These are phyloP conservation scores for Cucurbita maxima DNA, from an alignment of 306 rosid species.

Conservation along the genomic window DNA sequence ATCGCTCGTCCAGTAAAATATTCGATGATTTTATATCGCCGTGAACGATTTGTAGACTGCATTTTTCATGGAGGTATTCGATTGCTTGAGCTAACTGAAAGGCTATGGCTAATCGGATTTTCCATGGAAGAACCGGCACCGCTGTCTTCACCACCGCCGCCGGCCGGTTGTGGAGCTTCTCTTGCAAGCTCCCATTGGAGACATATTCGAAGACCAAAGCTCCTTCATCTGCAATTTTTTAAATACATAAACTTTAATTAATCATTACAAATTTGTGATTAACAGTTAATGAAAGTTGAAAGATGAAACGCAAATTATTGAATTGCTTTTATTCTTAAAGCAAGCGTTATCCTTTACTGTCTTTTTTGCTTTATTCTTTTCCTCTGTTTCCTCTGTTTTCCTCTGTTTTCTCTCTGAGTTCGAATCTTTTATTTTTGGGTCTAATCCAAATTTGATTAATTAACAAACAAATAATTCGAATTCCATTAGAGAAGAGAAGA, in stretches of 20 bases:
- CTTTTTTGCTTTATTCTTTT: slow-evolving; percentile 2
- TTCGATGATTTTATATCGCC: slow-evolving; percentile 37
- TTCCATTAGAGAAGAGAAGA: background rate
- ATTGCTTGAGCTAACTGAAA: slow-evolving; percentile 25
- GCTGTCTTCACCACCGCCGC: background rate
- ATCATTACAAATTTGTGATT: background rate
- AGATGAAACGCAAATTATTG: background rate
- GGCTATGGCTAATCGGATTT: slow-evolving; percentile 22
- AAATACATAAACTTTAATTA: background rate
- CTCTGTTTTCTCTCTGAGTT: background rate
- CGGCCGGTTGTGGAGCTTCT: slow-evolving; percentile 20
- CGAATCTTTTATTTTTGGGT: background rate
- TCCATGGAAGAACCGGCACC: slow-evolving; percentile 20
- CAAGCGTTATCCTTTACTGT: too few species aligned
- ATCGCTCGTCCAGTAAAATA: slow-evolving; percentile 21
- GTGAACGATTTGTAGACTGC: slow-evolving; percentile 28
- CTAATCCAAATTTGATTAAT: background rate
- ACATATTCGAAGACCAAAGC: slow-evolving; percentile 31
- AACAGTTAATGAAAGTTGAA: background rate
- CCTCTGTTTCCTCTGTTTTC: background rate
- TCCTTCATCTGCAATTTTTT: slow-evolving; percentile 17
- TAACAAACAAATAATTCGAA: background rate
- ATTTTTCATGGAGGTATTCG: slow-evolving; percentile 26
- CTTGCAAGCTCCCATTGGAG: slow-evolving; percentile 29
- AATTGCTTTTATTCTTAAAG: background rate